A percentile compares a stretch with the other conserved stretches of the same genome.
These are phyloP conservation scores for Penicillium sp. DNA, from an alignment of 2,329 filamentous ascomycete species.

Conservation along the genomic window DNA sequence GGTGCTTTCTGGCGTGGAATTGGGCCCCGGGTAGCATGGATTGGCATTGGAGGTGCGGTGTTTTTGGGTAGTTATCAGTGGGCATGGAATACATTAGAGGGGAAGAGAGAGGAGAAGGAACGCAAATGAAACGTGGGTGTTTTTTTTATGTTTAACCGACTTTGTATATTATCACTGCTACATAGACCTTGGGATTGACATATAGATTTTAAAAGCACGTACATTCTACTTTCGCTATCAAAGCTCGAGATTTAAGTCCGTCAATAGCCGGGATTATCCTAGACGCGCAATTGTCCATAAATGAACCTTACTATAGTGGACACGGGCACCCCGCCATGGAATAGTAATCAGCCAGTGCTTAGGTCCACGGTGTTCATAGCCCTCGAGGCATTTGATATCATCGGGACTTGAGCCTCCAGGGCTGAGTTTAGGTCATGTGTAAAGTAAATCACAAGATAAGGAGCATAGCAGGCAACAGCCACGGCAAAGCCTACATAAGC, in stretches of 20 bases:
- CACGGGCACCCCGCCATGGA: not conserved
- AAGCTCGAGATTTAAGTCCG: not conserved
- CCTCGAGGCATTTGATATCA: not conserved
- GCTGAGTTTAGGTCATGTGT: not conserved
- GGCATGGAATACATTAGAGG: conserved; percentile 72
- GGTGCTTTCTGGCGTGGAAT: conserved; percentile 52
- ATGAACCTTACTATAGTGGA: not conserved
- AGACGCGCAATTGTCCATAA: not conserved
- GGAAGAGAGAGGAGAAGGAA: conserved; percentile 25
- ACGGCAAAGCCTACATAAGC: not conserved
- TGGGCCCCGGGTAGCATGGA: conserved; percentile 88
- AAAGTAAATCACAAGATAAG: not conserved
- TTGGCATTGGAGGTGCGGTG: conserved; percentile 88
- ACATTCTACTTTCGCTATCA: not conserved
- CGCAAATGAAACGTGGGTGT: not conserved
- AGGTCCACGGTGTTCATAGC: not conserved
- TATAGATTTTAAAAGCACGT: not conserved
- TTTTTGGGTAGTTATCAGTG: conserved; percentile 94
- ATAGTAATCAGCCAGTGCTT: not conserved
- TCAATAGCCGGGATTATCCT: not conserved
- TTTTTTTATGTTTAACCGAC: not conserved
- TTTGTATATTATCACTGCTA: conserved; percentile 1
- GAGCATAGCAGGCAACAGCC: not conserved
- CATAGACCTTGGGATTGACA: not conserved
- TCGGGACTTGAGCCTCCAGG: not conserved